These are phyloP conservation scores for Trichoderma atroviride DNA, from an alignment of 2,329 filamentous ascomycete genomes.

Conservation along the genomic window DNA sequence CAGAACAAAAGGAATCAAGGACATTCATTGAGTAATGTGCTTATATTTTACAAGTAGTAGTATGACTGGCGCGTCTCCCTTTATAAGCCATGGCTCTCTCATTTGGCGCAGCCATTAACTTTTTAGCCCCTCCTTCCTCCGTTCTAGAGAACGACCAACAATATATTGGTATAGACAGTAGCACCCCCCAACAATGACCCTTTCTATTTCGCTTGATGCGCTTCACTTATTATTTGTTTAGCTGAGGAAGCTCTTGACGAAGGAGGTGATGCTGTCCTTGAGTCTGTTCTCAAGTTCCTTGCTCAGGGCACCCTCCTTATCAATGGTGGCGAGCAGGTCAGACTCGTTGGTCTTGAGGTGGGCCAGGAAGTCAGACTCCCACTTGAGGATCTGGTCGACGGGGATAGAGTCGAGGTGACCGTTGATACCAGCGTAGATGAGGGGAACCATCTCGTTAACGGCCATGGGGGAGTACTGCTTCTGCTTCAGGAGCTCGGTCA, in stretches of 20 bases:
- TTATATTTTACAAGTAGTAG: constrained; percentile 66
- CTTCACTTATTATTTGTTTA: constrained; percentile 46
- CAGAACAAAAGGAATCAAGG: constrained; percentile 63
- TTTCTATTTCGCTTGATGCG: constrained; percentile 38
- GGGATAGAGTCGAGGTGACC: constrained; percentile 88
- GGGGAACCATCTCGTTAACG: constrained; percentile 99
- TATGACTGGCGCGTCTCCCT: constrained; percentile 52
- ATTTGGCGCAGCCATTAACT: constrained; percentile 51
- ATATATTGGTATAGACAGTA: constrained; percentile 53
- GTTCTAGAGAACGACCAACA: constrained; percentile 51
- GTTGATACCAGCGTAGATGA: constrained; percentile 99
- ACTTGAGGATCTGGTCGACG: constrained; percentile 86
- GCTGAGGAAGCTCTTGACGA: constrained; percentile 89
- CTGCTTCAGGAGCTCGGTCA: constrained; percentile 98
- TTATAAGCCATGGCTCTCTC: constrained; percentile 47
- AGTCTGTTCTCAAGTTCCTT: constrained; percentile 88
- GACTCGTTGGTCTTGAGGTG: constrained; percentile 91
- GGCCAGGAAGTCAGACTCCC: constrained; percentile 92
- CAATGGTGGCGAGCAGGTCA: constrained; percentile 81
- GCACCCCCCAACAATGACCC: constrained; percentile 40
- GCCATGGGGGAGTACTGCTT: constrained; percentile 99
- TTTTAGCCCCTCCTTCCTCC: constrained; percentile 41
- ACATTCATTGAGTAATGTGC: constrained; percentile 62
- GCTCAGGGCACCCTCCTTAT: constrained; percentile 94
- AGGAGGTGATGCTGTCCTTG: constrained; percentile 73